Base-by-base conservation (phyloP, 495 filamentous ascomycete genomes). In the Penicillium canariense region DNA sequence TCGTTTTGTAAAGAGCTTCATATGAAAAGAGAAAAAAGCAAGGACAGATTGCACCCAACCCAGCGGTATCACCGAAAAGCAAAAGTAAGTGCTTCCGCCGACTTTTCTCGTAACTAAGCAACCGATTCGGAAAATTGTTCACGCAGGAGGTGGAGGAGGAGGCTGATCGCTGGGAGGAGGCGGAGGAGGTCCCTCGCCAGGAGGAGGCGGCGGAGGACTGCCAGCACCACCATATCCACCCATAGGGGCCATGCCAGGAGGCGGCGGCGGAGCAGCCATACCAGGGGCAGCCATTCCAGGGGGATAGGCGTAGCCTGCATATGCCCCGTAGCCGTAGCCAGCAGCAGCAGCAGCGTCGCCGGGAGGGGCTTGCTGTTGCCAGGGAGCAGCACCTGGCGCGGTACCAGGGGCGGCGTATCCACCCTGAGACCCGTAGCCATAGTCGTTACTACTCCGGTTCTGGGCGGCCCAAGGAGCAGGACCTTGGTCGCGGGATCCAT, bases 181-280 rank as follows among this genome's bases (percentile, higher is more conserved):
- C 18, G 76, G 88, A 1, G 89, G 88, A 39, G 88, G 88, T 30
- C 81, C 83, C 49, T 85, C 86, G 60, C 78, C 76, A 48, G 77
- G 71, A 6, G 72, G 71, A 14, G 74, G 85, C 31, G 83, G 83
- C 2, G 63, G 63, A 45, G 84, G 84, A 34, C 75, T 78, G 32
- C 73, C 76, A 50, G 79, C 72, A 46, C 57, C 66, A 25, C 74
- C 85, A 53, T 77, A 78, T 5, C 46, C 46, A 66, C 87, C 87
- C 55, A 90, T 77, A 15, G 87, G 81, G 52, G 82, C 81, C 52
- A 89, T 77, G 39, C 86, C 86, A 47, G 87, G 86, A 32, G 87
- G 87, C 47, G 86, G 83, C 25, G 87, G 85, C 26, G 87, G 85
- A 46, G 81, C 82, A 54, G 77, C 79, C 57, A 86, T 78, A 42